A percentile compares a stretch with the other conserved stretches of the same genome.
Conservation (phyloP, 2,329 filamentous ascomycete species). For the Raffaelea arxii region DNA sequence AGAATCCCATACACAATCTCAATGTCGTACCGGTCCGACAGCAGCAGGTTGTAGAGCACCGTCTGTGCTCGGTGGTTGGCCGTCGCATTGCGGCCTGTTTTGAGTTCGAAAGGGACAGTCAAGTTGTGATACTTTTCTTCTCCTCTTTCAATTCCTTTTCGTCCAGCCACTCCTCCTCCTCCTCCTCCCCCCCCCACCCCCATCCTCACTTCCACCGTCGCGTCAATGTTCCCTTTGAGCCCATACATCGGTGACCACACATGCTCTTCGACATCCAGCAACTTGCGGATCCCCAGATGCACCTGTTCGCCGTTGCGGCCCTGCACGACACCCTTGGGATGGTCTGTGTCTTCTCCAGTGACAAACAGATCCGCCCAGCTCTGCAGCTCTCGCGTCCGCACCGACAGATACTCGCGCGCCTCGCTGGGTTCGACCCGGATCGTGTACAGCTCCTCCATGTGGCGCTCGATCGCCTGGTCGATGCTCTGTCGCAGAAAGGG, state of each 20-base stretch:
- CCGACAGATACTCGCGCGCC: constrained; percentile 69
- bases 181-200: no score
- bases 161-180: no score
- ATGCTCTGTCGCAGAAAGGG: constrained; percentile 58
- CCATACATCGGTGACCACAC: constrained; percentile 98
- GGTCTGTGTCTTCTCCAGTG: constrained; percentile 55
- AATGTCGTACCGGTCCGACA: constrained; percentile 92
- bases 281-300: constrained; percentile 79
- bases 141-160: background rate
- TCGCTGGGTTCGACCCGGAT: constrained; percentile 66
- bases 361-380: constrained; percentile 81
- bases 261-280: constrained; percentile 94
- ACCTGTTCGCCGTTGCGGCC: constrained; percentile 69
- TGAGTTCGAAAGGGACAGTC: constrained; percentile 89
- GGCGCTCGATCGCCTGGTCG: constrained; percentile 58
- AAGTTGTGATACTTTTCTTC: constrained; percentile 47
- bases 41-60: constrained; percentile 80
- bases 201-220: constrained; percentile 83
- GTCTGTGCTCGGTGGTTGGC: constrained; percentile 86
- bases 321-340: constrained; percentile 63
- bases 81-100: constrained; percentile 80
- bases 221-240: constrained; percentile 94
- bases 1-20: constrained; percentile 83
- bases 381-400: constrained; percentile 73
- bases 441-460: constrained; percentile 82